Conservation (phyloP, 1,284 basidiomycete species). For the Coniophora puteana region DNA sequence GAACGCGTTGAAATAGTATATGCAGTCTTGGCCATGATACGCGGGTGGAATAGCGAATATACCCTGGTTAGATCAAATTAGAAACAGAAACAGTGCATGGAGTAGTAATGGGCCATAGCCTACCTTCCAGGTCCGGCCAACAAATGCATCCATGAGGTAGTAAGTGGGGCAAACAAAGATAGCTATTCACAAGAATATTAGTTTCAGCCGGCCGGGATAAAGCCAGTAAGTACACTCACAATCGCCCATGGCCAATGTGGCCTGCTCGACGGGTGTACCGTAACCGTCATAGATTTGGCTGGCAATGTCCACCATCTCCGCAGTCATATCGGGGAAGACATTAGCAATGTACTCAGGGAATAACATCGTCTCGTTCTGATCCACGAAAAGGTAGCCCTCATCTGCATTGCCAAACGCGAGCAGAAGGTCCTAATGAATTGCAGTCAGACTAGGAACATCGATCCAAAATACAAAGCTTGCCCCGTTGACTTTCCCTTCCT, state of each 20-base stretch:
- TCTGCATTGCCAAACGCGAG: slow-evolving; percentile 7
- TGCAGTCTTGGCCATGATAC: slow-evolving; percentile 13
- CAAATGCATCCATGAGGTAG: slow-evolving; percentile 16
- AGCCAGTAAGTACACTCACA: slow-evolving; percentile 11
- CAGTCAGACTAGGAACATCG: background rate
- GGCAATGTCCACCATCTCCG: slow-evolving; percentile 8
- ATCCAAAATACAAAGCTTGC: slow-evolving; percentile 26
- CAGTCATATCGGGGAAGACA: slow-evolving; percentile 7
- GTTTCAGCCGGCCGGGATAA: background rate
- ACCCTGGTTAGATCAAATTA: slow-evolving; percentile 7
- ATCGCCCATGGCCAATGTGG: slow-evolving; percentile 16
- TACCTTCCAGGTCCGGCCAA: slow-evolving; percentile 18
- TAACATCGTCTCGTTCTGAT: slow-evolving; percentile 2
- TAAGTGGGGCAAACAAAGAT: slow-evolving; percentile 20
- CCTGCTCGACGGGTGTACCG: slow-evolving; percentile 14
- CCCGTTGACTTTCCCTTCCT: slow-evolving; percentile 32
- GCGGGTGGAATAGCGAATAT: slow-evolving; percentile 21
- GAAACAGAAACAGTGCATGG: slow-evolving; percentile 11
- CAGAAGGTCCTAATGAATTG: slow-evolving; percentile 7
- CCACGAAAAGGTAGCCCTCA: slow-evolving; percentile 10
- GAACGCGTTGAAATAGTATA: slow-evolving; percentile 18
- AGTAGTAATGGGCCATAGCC: slow-evolving; percentile 14
- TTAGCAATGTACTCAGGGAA: slow-evolving; percentile 8
- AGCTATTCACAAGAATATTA: slow-evolving; percentile 19
- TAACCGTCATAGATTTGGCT: slow-evolving; percentile 11